Conservation (phyloP, 495 filamentous ascomycete genomes). For the Apiosordaria backusii region DNA sequence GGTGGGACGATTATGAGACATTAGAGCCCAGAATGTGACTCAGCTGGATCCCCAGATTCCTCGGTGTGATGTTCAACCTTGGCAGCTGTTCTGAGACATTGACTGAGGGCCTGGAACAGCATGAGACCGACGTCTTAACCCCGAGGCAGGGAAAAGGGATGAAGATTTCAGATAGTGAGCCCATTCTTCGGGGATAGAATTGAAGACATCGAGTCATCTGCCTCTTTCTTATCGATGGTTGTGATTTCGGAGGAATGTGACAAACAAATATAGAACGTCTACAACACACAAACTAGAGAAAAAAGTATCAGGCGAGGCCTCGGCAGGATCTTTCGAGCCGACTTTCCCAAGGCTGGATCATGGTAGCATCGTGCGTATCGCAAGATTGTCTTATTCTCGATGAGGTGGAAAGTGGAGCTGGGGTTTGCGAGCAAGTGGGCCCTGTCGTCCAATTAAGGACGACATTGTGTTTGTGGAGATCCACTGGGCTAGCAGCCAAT, state of each 20-base stretch:
- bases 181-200: background rate
- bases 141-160: background rate
- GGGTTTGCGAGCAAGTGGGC: background rate
- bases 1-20: background rate
- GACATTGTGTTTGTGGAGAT: background rate
- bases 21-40: background rate
- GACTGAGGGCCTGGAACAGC: background rate
- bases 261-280: background rate
- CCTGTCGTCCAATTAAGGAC: background rate
- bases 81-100: background rate
- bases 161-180: background rate
- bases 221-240: background rate
- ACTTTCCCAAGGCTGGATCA: background rate
- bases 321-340: background rate
- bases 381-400: background rate
- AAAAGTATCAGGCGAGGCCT: background rate
- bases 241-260: background rate
- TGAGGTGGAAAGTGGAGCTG: background rate
- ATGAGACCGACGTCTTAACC: background rate
- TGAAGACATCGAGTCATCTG: background rate
- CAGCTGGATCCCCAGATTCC: background rate
- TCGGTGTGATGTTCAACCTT: no score
- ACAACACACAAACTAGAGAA: background rate
- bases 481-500: background rate
- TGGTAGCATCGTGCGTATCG: background rate